These are phyloP conservation scores for Triticum dicoccoides DNA, from an alignment of 176 grass and related monocot genomes.

Conservation along the genomic window DNA sequence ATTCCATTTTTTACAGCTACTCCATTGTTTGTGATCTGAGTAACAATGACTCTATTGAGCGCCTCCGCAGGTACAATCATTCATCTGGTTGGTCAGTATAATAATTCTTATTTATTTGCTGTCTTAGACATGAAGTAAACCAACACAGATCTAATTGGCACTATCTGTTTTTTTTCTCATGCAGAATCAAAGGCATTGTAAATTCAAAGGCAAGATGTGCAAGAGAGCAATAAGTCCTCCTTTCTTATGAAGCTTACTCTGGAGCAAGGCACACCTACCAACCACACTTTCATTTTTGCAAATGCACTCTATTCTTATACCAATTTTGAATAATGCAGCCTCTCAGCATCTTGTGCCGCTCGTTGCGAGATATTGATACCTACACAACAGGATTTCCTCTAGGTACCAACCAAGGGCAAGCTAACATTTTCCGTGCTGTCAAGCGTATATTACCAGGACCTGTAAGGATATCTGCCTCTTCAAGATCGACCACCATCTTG, in stretches of 20 bases:
- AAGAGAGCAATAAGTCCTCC: background rate
- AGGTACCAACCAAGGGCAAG: slow-evolving; percentile 76
- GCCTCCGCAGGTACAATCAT: slow-evolving; percentile 61
- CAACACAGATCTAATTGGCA: background rate
- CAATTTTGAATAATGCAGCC: slow-evolving; percentile 58
- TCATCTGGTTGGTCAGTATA: slow-evolving; percentile 7
- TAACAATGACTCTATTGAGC: slow-evolving; percentile 73
- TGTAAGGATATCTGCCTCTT: slow-evolving; percentile 53
- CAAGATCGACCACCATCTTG: background rate
- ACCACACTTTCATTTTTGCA: background rate
- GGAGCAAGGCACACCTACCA: background rate
- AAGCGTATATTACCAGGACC: slow-evolving; percentile 89
- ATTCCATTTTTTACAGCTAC: slow-evolving; percentile 54
- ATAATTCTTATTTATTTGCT: background rate
- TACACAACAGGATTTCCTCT: slow-evolving; percentile 86
- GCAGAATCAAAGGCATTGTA: slow-evolving; percentile 88
- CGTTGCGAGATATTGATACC: slow-evolving; percentile 74
- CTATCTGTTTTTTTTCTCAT: slow-evolving; percentile 21
- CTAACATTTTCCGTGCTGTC: slow-evolving; percentile 72
- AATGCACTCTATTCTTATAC: background rate
- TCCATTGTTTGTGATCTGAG: slow-evolving; percentile 49
- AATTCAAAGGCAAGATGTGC: slow-evolving; percentile 65
- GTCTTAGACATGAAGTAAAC: background rate
- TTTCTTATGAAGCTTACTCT: slow-evolving; percentile 22
- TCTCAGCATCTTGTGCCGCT: slow-evolving; percentile 78